Evolutionary conservation across 2,329 filamentous ascomycete species (phyloP).

Genomic region (Microdochium trichocladiopsis): DNA sequence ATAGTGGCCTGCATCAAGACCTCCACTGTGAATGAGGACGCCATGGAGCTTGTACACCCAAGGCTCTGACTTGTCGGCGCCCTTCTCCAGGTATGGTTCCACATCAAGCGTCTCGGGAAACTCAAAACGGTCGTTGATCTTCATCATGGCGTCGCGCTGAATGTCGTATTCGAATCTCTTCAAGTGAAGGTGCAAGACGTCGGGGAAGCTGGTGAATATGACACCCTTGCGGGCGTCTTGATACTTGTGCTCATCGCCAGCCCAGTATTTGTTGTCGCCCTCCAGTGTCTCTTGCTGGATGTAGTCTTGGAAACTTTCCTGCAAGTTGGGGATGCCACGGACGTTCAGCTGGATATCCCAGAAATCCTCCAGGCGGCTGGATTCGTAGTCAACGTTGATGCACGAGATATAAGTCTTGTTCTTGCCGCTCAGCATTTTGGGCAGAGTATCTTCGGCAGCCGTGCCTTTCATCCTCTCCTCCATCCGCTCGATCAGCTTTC

Average conservation of each 20-base stretch:
- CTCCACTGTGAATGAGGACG: constrained; percentile 92
- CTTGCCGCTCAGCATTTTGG: constrained; percentile 91
- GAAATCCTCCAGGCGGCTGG: constrained; percentile 90
- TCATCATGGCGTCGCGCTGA: constrained; percentile 95
- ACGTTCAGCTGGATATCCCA: constrained; percentile 99
- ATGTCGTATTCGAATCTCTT: constrained; percentile 99
- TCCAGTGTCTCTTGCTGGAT: constrained; percentile 95
- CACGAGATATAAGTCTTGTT: constrained; percentile 98
- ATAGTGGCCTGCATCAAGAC: constrained; percentile 95
- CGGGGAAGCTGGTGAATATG: constrained; percentile 92
- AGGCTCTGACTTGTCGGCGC: constrained; percentile 79
- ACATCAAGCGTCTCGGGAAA: constrained; percentile 82
- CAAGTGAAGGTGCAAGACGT: constrained; percentile 88
- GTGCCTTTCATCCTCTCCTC: constrained; percentile 99
- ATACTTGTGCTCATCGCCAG: constrained; percentile 79
- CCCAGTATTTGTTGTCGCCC: constrained; percentile 97
- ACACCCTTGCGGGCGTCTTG: constrained; percentile 98
- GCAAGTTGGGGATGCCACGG: constrained; percentile 82
- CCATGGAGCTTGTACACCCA: constrained; percentile 93
- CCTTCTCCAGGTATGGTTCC: constrained; percentile 76
- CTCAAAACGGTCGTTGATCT: constrained; percentile 90
- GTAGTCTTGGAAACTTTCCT: constrained; percentile 94
- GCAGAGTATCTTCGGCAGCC: constrained; percentile 78
- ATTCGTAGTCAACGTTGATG: constrained; percentile 97
- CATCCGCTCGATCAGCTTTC: constrained; percentile 95